Evolutionary conservation across 495 filamentous ascomycete species (phyloP), one percentile per base, ranked within the genome.

Genomic region (Corynascus novoguineensis): DNA sequence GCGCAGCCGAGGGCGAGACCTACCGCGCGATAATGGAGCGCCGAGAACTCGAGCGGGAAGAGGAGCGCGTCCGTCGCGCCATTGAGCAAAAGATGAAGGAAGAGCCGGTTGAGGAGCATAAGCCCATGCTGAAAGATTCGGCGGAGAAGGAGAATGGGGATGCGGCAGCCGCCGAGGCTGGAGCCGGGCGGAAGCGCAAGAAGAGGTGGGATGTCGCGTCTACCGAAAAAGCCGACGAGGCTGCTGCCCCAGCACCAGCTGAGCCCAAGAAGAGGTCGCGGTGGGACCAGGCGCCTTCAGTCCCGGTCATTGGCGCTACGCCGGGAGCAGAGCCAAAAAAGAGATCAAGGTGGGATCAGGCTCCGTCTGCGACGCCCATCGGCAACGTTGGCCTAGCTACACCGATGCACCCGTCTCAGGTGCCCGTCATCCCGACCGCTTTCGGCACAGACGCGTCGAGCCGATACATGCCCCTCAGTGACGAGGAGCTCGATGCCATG

Each of bases 401-500:
- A 17, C 90, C 90, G 24, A 86, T 90, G 77, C 89, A 95, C 68
- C 85, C 89, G 50, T 88, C 89, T 29, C 87, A 89, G 59, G 77
- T 75, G 52, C 79, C 75, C 22, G 68, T 74, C 49, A 68, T 74
- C 48, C 73, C 83, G 42, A 71, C 82, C 61, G 75, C 81, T 41
- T 95, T 95, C 73, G 91, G 89, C 29, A 86, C 85, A 25, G 90
- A 95, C 68, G 82, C 90, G 21, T 85, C 87, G n/a, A 81, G 78
- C 54, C 84, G 91, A 53, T 88, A 88, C 67, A 86, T 84, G 53
- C 79, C 86, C 1, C 76, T 95, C 50, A 90, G 91, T 32, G 95
- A 99, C 68, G 93, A 97, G 71, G 90, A 96, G 62, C 83, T 99
- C 29, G 87, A 99, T 70, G 74, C 86, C 61, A 89, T 97, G 83